Evolutionary conservation across 106 monocot species (phyloP), one percentile per base, ranked within the genome.

Genomic region (Iris macrosiphon): DNA sequence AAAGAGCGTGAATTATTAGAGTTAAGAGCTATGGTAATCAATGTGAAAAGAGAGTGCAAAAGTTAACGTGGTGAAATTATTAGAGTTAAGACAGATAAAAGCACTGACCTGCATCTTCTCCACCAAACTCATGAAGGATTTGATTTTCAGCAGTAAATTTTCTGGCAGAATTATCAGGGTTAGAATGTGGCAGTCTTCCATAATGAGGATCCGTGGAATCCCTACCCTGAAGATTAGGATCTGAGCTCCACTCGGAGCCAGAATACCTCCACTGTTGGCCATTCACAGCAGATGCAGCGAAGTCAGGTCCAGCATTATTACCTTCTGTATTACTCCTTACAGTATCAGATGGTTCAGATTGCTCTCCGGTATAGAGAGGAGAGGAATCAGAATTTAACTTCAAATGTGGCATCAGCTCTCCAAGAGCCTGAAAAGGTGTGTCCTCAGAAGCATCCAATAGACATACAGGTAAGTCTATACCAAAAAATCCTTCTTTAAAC

Each of bases 401-500:
- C 60, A 99, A 59, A 34, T 87, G 75, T 47, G 91, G 80, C 78
- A 99, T 91, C 46, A 99, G 34, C 51, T 91, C 84, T 47, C 86
- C 91, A 69, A 99, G 84, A 45, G 77, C 65, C 43, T 40, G 69
- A 41, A 87, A 99, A 42, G 75, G 87, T 13, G 78, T 69, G 40
- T 87, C 84, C 32, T 72, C 81, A 48, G 83, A 73, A 68, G 87
- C 87, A 80, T 92, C 87, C 65, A 73, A 62, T 49, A 81, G 65
- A 55, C 86, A 65, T 10, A 99, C 91, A 52, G 73, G 91, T 59
- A 99, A 81, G 68, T 99, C 98, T 21, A 52, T 56, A 27, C 87
- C 81, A 70, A 91, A 99, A 65, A 87, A 99, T 9, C 98, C 91
- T 63, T 92, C 74, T 24, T 91, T 83, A 63, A 78, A 87, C 98